Evolutionary conservation across 768 basidiomycete species (phyloP).

Genomic region (Leucosporidium creatinivorum): DNA sequence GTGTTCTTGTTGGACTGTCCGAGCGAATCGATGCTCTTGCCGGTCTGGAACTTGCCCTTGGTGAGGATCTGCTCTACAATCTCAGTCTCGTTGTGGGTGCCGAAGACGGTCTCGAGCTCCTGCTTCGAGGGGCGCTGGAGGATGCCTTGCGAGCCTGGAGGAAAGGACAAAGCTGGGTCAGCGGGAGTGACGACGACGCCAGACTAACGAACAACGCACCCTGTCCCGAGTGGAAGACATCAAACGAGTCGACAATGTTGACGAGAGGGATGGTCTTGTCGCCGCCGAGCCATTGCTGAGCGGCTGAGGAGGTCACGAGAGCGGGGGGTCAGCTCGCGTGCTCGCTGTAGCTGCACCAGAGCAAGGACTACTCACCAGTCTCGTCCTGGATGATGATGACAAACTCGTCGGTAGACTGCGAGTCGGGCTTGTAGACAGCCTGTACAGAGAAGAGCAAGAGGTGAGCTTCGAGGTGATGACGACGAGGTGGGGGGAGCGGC

Average conservation of each 20-base stretch:
- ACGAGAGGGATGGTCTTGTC: slow-evolving; percentile 58
- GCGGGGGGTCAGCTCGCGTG: slow-evolving; percentile 12
- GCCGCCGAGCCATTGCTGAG: background rate
- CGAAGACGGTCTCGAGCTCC: slow-evolving; percentile 68
- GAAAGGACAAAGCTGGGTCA: background rate
- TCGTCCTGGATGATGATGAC: slow-evolving; percentile 51
- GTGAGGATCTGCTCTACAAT: slow-evolving; percentile 56
- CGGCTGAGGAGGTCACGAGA: background rate
- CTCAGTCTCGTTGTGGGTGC: slow-evolving; percentile 57
- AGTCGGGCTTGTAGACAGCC: slow-evolving; percentile 71
- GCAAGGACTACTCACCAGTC: slow-evolving; percentile 56
- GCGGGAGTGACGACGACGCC: background rate
- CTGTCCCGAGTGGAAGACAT: slow-evolving; percentile 62
- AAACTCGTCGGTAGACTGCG: slow-evolving; percentile 65
- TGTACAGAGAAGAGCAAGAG: slow-evolving; percentile 40
- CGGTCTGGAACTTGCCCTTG: slow-evolving; percentile 55
- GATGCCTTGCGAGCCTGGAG: slow-evolving; percentile 54
- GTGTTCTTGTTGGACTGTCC: too few relatives aligned
- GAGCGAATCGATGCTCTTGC: background rate
- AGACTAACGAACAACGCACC: slow-evolving; percentile 42
- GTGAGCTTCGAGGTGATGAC: background rate
- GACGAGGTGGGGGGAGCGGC: background rate
- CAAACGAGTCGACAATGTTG: slow-evolving; percentile 75
- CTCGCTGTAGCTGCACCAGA: background rate
- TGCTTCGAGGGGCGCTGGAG: slow-evolving; percentile 71